Evolutionary conservation across 306 rosid species (phyloP).

Genomic region (Dicorynia guianensis): DNA sequence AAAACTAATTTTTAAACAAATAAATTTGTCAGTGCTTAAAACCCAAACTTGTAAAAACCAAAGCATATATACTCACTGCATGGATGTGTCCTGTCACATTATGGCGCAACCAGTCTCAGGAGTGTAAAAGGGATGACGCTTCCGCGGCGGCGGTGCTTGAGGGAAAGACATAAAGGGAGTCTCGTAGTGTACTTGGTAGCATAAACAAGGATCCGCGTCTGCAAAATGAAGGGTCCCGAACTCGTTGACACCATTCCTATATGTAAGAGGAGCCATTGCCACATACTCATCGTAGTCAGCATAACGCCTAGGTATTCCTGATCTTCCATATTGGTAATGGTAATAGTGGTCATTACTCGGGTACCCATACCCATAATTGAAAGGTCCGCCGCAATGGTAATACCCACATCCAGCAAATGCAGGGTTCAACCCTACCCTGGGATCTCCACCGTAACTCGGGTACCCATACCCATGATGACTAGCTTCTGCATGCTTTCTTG

Average conservation of each 20-base stretch:
- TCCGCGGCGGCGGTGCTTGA: background rate
- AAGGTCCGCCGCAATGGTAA: too few species aligned
- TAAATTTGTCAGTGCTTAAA: too few species aligned
- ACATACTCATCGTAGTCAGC: background rate
- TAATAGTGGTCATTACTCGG: background rate
- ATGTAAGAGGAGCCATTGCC: background rate
- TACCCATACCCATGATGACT: background rate
- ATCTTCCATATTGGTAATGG: background rate
- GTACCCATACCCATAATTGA: background rate
- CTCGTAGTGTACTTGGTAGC: conserved; percentile 22
- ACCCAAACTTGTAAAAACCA: too few species aligned
- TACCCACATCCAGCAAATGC: too few species aligned
- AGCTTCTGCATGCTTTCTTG: too few species aligned
- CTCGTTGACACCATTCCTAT: conserved; percentile 5
- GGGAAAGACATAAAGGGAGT: conserved; percentile 10
- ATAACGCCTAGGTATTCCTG: background rate
- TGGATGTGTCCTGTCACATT: background rate
- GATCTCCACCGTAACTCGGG: too few species aligned
- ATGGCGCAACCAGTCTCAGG: conserved; percentile 26
- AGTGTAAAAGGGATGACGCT: conserved; percentile 23
- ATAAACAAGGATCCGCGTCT: conserved; percentile 1
- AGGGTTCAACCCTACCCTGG: too few species aligned
- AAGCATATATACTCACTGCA: too few species aligned
- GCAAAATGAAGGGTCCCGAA: background rate
- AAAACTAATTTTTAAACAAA: too few species aligned